These are phyloP conservation scores for Yamadazyma taylorii DNA, from an alignment of 1,139 yeast genomes.

Conservation along the genomic window DNA sequence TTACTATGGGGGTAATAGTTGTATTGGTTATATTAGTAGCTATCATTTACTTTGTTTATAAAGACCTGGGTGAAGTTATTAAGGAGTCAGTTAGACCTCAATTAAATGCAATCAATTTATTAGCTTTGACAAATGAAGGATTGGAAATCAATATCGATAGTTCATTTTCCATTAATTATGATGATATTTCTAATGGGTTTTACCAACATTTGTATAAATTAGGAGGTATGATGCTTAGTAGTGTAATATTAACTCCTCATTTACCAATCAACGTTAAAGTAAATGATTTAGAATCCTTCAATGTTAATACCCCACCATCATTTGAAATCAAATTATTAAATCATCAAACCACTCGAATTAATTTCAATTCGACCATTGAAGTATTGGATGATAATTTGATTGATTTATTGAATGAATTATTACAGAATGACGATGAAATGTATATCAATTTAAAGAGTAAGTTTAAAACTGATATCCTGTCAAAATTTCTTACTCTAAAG, in stretches of 20 bases:
- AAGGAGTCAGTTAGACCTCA: slow-evolving; percentile 21
- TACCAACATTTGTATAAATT: slow-evolving; percentile 21
- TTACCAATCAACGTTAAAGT: slow-evolving; percentile 13
- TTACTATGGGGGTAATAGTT: slow-evolving; percentile 16
- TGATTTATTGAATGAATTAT: slow-evolving; percentile 14
- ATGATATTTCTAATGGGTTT: slow-evolving; percentile 21
- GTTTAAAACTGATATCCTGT: slow-evolving; percentile 12
- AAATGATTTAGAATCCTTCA: slow-evolving; percentile 15
- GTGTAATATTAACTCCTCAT: slow-evolving; percentile 11
- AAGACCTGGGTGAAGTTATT: slow-evolving; percentile 20
- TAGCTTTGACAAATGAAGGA: slow-evolving; percentile 25
- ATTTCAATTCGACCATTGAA: slow-evolving; percentile 14
- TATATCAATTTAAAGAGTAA: slow-evolving; percentile 12
- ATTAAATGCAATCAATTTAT: slow-evolving; percentile 18
- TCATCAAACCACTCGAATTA: slow-evolving; percentile 10
- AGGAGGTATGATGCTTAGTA: slow-evolving; percentile 11
- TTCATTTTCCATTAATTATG: slow-evolving; percentile 26
- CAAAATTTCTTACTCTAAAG: slow-evolving; percentile 9
- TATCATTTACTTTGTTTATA: slow-evolving; percentile 19
- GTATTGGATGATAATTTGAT: slow-evolving; percentile 15
- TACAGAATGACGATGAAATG: slow-evolving; percentile 11
- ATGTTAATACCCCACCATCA: slow-evolving; percentile 12
- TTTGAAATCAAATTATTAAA: slow-evolving; percentile 11
- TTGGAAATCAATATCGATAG: slow-evolving; percentile 26
- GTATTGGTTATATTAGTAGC: slow-evolving; percentile 16